Evolutionary conservation across 2,329 filamentous ascomycete genomes (phyloP).

Genomic region (Xylariomycetidae sp.): DNA sequence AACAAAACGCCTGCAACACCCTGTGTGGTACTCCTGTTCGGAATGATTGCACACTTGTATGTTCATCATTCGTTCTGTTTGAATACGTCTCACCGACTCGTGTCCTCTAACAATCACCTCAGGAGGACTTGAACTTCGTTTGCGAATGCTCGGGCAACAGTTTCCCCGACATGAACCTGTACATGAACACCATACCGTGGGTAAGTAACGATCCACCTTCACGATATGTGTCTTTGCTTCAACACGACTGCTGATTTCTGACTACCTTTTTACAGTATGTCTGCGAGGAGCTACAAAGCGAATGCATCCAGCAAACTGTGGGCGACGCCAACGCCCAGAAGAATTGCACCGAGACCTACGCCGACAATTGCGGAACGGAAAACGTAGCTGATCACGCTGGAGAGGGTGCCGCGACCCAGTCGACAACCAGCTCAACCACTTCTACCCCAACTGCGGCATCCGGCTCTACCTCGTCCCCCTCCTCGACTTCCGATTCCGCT

Average conservation of each 20-base stretch:
- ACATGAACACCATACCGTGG: conserved; percentile 43
- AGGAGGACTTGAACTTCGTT: conserved; percentile 40
- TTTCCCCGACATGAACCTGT: conserved; percentile 48
- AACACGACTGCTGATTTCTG: neutral
- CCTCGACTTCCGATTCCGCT: conserved; percentile 18
- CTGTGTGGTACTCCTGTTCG: conserved; percentile 38
- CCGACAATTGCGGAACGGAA: conserved; percentile 42
- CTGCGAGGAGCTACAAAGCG: conserved; percentile 43
- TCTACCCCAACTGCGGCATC: conserved; percentile 19
- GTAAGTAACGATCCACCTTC: conserved; percentile 16
- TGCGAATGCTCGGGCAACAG: conserved; percentile 48
- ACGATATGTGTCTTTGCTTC: neutral
- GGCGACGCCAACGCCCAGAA: conserved; percentile 38
- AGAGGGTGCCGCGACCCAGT: conserved; percentile 21
- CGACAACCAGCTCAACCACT: conserved; percentile 25
- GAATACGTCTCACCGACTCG: neutral
- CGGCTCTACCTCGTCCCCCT: conserved; percentile 14
- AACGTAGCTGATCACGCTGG: conserved; percentile 31
- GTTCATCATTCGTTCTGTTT: conserved; percentile 16
- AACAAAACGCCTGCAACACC: conserved; percentile 45
- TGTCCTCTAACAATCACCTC: conserved; percentile 9
- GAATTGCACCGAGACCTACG: conserved; percentile 44
- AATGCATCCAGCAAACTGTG: conserved; percentile 42
- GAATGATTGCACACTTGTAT: conserved; percentile 45
- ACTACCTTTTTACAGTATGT: conserved; percentile 35